Evolutionary conservation across 2,329 filamentous ascomycete genomes (phyloP).

Genomic region (Penicillium sp.): DNA sequence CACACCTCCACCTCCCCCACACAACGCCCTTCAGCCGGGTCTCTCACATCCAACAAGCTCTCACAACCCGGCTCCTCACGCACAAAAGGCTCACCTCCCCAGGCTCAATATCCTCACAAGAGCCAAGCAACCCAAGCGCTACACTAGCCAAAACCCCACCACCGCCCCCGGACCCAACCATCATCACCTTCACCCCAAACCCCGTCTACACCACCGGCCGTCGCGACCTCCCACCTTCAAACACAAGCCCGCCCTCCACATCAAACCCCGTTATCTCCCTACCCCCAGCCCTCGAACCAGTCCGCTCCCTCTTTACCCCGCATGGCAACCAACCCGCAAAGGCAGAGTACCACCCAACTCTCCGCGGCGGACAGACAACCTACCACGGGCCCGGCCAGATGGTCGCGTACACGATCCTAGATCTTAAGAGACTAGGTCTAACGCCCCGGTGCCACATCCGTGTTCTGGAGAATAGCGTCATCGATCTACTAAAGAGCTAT

Average conservation of each 20-base stretch:
- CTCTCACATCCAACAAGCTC: slow-evolving; percentile 54
- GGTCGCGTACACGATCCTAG: slow-evolving; percentile 88
- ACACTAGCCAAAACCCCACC: slow-evolving; percentile 21
- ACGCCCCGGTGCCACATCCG: slow-evolving; percentile 74
- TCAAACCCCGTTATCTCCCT: slow-evolving; percentile 41
- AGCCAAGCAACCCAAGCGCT: slow-evolving; percentile 14
- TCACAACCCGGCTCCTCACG: slow-evolving; percentile 58
- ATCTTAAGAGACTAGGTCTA: slow-evolving; percentile 67
- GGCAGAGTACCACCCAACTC: slow-evolving; percentile 66
- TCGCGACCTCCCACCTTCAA: slow-evolving; percentile 60
- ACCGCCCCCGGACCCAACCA: slow-evolving; percentile 60
- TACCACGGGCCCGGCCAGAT: slow-evolving; percentile 94
- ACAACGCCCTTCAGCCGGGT: slow-evolving; percentile 56
- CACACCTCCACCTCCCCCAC: slow-evolving; percentile 59
- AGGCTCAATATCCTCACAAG: slow-evolving; percentile 20
- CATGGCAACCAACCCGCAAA: slow-evolving; percentile 28
- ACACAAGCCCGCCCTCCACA: slow-evolving; percentile 28
- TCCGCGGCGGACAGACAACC: slow-evolving; percentile 86
- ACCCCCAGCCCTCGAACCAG: slow-evolving; percentile 37
- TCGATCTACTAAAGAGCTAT: slow-evolving; percentile 61
- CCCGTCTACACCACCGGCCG: slow-evolving; percentile 90
- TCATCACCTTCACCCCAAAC: slow-evolving; percentile 78
- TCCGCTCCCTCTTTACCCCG: slow-evolving; percentile 33
- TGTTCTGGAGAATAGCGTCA: slow-evolving; percentile 73
- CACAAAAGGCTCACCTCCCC: slow-evolving; percentile 54